phyloP scores from a whole-genome alignment of 805 yeast species.

The Brettanomyces naardenensis region DNA sequence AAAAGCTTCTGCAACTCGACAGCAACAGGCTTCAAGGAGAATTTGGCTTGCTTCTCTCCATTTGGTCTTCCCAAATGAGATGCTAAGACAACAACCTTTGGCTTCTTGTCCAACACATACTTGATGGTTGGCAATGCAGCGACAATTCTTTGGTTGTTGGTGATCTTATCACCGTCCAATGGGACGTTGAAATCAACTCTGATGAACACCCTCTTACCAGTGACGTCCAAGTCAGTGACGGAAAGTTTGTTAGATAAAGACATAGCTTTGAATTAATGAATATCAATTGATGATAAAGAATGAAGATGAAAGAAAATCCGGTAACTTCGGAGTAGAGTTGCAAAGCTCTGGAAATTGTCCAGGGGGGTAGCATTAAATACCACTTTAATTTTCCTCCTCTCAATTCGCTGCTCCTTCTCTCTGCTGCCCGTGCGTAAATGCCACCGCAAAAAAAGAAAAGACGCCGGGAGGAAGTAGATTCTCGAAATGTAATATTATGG shows the following conservation, averaged over 20 bases:
- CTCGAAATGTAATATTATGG: no score
- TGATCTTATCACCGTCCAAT: constrained; percentile 91
- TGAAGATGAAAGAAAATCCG: neutral
- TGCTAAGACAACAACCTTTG: constrained; percentile 87
- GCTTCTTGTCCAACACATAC: constrained; percentile 85
- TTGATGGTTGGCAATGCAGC: constrained; percentile 99
- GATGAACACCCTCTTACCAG: constrained; percentile 94
- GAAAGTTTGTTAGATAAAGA: constrained; percentile 90
- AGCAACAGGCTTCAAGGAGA: constrained; percentile 90
- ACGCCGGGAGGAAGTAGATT: no score
- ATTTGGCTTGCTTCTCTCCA: constrained; percentile 81
- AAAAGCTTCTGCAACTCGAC: constrained; percentile 77
- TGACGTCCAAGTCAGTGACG: constrained; percentile 80
- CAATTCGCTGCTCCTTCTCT: no score
- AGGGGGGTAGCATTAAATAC: no score
- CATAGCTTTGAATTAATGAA: constrained; percentile 37
- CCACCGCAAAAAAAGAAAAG: no score
- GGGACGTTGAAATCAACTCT: constrained; percentile 97
- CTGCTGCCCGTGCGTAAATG: no score
- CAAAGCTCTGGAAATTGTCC: no score
- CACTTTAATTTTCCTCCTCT: no score
- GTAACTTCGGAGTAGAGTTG: no score
- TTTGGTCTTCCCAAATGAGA: constrained; percentile 99
- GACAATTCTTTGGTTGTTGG: constrained; percentile 99
- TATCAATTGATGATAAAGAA: neutral